Conservation (phyloP, 2,329 filamentous ascomycete genomes). For the Hypoxylon sp. region DNA sequence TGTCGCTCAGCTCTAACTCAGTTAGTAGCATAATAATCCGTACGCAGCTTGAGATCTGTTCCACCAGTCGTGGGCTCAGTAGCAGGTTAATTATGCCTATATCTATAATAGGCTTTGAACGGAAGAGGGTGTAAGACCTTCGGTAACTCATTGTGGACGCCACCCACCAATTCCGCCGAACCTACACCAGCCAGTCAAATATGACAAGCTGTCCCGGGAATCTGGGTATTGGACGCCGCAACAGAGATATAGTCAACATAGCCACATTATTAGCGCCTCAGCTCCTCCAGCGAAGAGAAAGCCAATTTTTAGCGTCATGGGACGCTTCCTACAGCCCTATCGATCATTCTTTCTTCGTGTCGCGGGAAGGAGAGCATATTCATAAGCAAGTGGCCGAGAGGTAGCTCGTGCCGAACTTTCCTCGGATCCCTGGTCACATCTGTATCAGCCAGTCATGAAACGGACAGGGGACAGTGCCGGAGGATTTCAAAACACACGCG, state of each 20-base stretch:
- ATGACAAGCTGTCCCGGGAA: constrained; percentile 26
- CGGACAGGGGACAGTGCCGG: constrained; percentile 41
- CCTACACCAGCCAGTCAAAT: constrained; percentile 17
- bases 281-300: constrained; percentile 17
- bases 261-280: constrained; percentile 20
- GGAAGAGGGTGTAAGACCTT: constrained; percentile 6
- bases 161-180: constrained; percentile 16
- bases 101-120: background rate
- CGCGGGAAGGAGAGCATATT: constrained; percentile 1
- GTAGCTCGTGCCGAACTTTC: constrained; percentile 23
- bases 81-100: background rate
- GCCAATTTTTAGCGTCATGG: background rate
- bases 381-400: constrained; percentile 15
- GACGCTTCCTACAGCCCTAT: constrained; percentile 15
- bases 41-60: no score
- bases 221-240: constrained; percentile 36
- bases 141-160: constrained; percentile 10
- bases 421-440: constrained; percentile 31
- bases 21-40: no score
- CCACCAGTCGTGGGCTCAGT: constrained; percentile 10
- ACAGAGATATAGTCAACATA: constrained; percentile 12
- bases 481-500: constrained; percentile 50
- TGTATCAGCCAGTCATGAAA: constrained; percentile 49
- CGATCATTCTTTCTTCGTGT: constrained; percentile 3
- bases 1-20: no score